Conservation (phyloP, 768 basidiomycete species). For the Lactarius trivialis region DNA sequence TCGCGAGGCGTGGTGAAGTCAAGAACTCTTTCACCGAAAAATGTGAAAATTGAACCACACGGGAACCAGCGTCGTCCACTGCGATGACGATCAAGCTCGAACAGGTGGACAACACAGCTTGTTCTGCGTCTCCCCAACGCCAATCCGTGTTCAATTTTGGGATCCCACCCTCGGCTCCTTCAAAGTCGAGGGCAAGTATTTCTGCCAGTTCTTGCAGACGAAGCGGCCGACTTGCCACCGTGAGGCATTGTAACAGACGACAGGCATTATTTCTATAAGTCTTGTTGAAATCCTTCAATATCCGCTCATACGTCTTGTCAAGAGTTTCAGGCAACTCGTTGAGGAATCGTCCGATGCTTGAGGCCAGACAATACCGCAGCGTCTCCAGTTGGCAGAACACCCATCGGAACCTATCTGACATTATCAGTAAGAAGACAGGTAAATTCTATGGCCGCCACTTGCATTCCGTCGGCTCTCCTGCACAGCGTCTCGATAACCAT, state of each 20-base stretch:
- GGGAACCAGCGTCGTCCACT: too few species aligned
- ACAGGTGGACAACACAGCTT: not conserved
- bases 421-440: too few species aligned
- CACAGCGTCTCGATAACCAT: not conserved
- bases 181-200: not conserved
- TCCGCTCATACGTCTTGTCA: not conserved
- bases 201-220: not conserved
- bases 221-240: not conserved
- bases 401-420: too few species aligned
- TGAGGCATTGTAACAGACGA: not conserved
- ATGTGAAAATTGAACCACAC: not conserved
- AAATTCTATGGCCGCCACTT: too few species aligned
- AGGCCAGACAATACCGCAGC: not conserved
- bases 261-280: not conserved
- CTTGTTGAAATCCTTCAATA: not conserved
- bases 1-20: not conserved
- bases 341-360: not conserved
- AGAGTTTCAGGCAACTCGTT: not conserved
- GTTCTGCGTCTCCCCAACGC: not conserved
- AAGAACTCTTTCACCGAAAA: constrained; percentile 2
- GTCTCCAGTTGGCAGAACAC: too few species aligned
- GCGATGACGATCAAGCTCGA: not conserved
- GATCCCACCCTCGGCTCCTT: not conserved
- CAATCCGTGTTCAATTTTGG: not conserved
- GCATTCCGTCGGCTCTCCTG: too few species aligned